Evolutionary conservation across 345 rosid species (phyloP), one percentile per base, ranked within the genome.

Genomic region (Melastoma malabathricum): DNA sequence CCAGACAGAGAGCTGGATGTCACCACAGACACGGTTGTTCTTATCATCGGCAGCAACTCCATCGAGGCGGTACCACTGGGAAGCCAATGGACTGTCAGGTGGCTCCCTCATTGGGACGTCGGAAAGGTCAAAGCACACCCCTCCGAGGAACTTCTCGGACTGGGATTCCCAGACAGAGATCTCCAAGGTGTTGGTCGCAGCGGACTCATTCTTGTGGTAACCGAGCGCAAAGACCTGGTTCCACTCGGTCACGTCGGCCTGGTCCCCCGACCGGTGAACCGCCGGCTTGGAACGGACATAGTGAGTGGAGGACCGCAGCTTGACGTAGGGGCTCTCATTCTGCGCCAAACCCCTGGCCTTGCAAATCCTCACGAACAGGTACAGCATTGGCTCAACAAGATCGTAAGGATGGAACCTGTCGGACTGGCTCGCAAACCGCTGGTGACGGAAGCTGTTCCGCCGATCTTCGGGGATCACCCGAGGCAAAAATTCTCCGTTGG

Each of bases 371-470:
- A 81, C 68, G 69, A 80, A 92, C 63, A 92, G 70, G 62, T 84
- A 87, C 61, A 74, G 83, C 95, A 87, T 87, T 31, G 97, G 88
- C 69, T 92, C 98, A 1, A 87, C 98, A 13, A 87, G 81, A 68
- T 75, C 77, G 68, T 65, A 82, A 0, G 89, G 95, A 57, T 70
- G 76, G 58, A 67, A 60, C 61, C 75, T 49, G 54, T 84, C 87
- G 10, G 71, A 43, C 54, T 73, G 83, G 19, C 66, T 59, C 18
- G 62, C 41, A 38, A 54, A 51, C 23, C 66, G 68, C 17, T 68
- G 59, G n/a, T 57, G 60, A n/a, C 17, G 31, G 31, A 27, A 27
- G 31, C 31, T 27, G 31, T 27, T 27, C 29, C 52, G 34, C 23
- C 12, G 63, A 70, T 14, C 31, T 27, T 27, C 31, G 6, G 31